Evolutionary conservation across 768 basidiomycete genomes (phyloP), one percentile per base, ranked within the genome.

Genomic region (Mycena sanguinolenta): DNA sequence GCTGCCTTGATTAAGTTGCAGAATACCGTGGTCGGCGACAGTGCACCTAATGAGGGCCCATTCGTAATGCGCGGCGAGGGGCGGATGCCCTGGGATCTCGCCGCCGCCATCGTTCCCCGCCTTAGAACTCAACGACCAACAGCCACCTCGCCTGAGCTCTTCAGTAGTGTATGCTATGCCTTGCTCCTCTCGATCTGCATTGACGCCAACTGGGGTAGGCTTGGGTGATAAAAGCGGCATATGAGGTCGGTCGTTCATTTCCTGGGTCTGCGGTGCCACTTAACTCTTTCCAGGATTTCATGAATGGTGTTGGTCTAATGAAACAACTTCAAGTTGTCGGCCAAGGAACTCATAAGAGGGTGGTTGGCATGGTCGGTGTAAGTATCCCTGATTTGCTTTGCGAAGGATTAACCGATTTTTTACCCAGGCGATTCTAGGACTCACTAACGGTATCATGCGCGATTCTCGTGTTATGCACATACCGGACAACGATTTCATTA

Each of bases 391-490:
- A 14, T 28, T 42, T 34, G 2, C 25, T 46, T 50, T 42, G 36
- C 17, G 21, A 58, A 28, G 25, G 17, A 30, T 34, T 17, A 6
- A 42, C 52, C 23, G 39, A 23, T 38, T 32, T n/a, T 25, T 46
- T 23, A 39, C 36, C 4, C 53, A 77, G 74, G 36, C 34, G 1
- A 46, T 77, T 16, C 57, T 36, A 19, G 62, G 46, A 4, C 34
- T 75, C 25, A 75, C 50, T 42, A 75, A 77, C 42, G 75, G 69
- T 3, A 46, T 76, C 34, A 21, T 76, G 39, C 62, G 61, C 23
- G 77, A 77, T 49, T 8, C 19, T 17, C 74, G 77, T 8, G 72
- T 74, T 16, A 68, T 76, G 44, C 74, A 73, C 25, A 32, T 74
- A 3, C 34, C 62, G 6, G 64, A 65, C 25, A 23, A 42, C 23